These are phyloP conservation scores for Musa balbisiana DNA, from an alignment of 202 grass and related monocot species.

Conservation along the genomic window DNA sequence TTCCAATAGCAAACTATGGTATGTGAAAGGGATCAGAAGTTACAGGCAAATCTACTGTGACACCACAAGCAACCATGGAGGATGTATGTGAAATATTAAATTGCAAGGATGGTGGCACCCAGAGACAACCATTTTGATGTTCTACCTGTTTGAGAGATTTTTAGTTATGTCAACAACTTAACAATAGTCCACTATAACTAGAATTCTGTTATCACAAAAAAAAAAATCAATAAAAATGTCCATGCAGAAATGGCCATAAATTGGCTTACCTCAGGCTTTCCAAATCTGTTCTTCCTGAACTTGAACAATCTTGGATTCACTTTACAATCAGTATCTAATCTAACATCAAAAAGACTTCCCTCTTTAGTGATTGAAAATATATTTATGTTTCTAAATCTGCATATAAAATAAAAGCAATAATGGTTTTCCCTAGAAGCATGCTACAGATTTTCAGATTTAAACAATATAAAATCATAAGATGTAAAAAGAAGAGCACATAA, in stretches of 20 bases:
- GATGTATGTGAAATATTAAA: slow-evolving; percentile 92
- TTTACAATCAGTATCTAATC: slow-evolving; percentile 65
- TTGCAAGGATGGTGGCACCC: slow-evolving; percentile 48
- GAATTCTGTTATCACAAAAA: slow-evolving; percentile 2
- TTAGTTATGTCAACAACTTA: slow-evolving; percentile 8
- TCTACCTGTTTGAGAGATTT: slow-evolving; percentile 49
- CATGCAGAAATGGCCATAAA: background rate
- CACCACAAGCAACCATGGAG: slow-evolving; percentile 83
- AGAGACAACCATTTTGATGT: slow-evolving; percentile 36
- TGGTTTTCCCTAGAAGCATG: background rate
- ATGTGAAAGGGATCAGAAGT: background rate
- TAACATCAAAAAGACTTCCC: slow-evolving; percentile 57
- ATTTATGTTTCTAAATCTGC: slow-evolving; percentile 9
- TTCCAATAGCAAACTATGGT: background rate
- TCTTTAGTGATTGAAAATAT: slow-evolving; percentile 7
- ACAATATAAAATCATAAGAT: background rate
- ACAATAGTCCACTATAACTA: background rate
- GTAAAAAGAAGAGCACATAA: background rate
- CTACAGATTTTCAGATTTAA: background rate
- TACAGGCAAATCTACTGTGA: slow-evolving; percentile 60
- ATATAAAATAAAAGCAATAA: background rate
- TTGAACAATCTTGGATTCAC: slow-evolving; percentile 68
- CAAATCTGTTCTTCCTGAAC: slow-evolving; percentile 85
- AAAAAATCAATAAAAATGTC: background rate
- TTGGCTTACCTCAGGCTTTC: slow-evolving; percentile 83